These are phyloP conservation scores for Leucaena leucocephala DNA, from an alignment of 306 rosid genomes.

Conservation along the genomic window DNA sequence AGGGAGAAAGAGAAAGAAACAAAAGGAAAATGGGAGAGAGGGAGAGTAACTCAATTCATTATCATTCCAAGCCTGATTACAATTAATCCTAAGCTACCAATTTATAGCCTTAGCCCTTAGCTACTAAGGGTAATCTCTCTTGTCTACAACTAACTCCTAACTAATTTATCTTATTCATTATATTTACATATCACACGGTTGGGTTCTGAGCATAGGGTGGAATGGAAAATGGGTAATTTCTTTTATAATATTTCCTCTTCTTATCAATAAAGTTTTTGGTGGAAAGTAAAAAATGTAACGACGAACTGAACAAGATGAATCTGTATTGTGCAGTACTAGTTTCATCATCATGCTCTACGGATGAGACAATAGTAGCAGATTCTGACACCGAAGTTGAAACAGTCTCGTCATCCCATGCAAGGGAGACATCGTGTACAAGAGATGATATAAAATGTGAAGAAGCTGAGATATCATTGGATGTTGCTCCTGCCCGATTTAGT, in stretches of 20 bases:
- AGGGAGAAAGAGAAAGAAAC: too few species aligned
- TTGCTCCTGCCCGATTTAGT: slow-evolving; percentile 30
- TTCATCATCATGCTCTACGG: slow-evolving; percentile 90
- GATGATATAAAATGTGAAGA: slow-evolving; percentile 36
- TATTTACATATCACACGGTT: background rate
- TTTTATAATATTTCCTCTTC: slow-evolving; percentile 11
- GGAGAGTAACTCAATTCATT: background rate
- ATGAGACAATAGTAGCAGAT: slow-evolving; percentile 87
- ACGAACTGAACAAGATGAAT: slow-evolving; percentile 27
- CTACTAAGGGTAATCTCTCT: too few species aligned
- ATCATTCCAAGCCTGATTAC: background rate
- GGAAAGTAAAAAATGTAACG: background rate
- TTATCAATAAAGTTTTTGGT: slow-evolving; percentile 1
- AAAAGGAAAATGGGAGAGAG: too few species aligned
- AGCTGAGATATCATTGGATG: slow-evolving; percentile 29
- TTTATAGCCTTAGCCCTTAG: too few species aligned
- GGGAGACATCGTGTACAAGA: slow-evolving; percentile 35
- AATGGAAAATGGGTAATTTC: background rate
- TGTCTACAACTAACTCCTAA: too few species aligned
- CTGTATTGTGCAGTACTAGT: slow-evolving; percentile 64
- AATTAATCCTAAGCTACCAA: background rate
- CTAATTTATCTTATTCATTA: too few species aligned
- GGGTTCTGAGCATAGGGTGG: slow-evolving; percentile 2
- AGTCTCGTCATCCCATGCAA: slow-evolving; percentile 52
- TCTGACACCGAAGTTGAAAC: slow-evolving; percentile 81